A percentile compares a stretch with the other conserved stretches of the same genome.
Conservation (phyloP, 202 grass and related monocot genomes). For the Setaria viridis region DNA sequence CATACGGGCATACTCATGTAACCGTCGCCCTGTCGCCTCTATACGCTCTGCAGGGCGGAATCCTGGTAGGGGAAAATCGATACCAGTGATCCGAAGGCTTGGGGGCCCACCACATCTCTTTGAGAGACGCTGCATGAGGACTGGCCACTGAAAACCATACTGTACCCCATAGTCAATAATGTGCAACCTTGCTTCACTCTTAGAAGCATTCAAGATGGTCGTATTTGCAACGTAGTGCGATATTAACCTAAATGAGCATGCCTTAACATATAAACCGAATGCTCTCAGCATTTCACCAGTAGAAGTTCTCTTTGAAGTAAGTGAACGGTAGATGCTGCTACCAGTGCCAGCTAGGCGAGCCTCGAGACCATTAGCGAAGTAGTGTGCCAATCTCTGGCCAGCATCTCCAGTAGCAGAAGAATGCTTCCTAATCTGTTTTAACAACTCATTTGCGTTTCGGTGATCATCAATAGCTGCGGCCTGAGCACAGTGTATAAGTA, state of each 20-base stretch:
- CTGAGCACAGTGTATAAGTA: constrained; percentile 80
- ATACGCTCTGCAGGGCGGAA: constrained; percentile 66
- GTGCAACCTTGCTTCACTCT: constrained; percentile 53
- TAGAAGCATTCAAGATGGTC: constrained; percentile 52
- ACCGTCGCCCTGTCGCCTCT: constrained; percentile 59
- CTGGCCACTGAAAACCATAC: constrained; percentile 81
- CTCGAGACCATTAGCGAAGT: constrained; percentile 69
- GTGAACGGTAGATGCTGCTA: constrained; percentile 54
- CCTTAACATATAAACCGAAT: constrained; percentile 50
- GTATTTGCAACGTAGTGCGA: constrained; percentile 58
- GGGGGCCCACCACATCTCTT: constrained; percentile 45
- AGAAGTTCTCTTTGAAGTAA: constrained; percentile 48
- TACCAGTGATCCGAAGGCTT: constrained; percentile 63
- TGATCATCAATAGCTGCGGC: constrained; percentile 62
- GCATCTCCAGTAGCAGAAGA: constrained; percentile 62
- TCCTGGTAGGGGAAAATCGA: constrained; percentile 65
- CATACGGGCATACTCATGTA: constrained; percentile 70
- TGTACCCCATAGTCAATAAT: constrained; percentile 71
- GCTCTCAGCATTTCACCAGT: constrained; percentile 64
- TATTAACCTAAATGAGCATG: constrained; percentile 67
- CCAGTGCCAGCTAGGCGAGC: constrained; percentile 71
- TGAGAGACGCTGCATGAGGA: constrained; percentile 61
- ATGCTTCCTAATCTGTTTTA: constrained; percentile 70
- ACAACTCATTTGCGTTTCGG: constrained; percentile 38
- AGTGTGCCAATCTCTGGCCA: constrained; percentile 66